These are phyloP conservation scores for Pseudevernia furfuracea DNA, from an alignment of 495 filamentous ascomycete genomes.

Conservation along the genomic window DNA sequence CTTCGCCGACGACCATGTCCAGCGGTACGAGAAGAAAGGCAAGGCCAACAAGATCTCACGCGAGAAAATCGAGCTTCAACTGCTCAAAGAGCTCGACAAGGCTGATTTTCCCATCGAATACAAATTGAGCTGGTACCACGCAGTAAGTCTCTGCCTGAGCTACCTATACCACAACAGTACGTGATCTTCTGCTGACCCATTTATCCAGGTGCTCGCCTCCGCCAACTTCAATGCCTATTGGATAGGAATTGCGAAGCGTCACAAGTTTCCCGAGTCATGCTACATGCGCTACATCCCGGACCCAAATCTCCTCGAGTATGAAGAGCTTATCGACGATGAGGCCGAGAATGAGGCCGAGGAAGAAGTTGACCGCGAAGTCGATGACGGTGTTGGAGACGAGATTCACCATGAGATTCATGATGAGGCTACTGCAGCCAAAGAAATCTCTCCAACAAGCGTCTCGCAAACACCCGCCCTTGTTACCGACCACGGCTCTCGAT, in stretches of 20 bases:
- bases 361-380: too few species aligned
- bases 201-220: slow-evolving; percentile 21
- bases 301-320: neutral
- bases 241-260: neutral
- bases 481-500: neutral
- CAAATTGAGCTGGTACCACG: slow-evolving; percentile 17
- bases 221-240: slow-evolving; percentile 22
- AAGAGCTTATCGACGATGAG: neutral
- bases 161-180: too few species aligned
- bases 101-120: neutral
- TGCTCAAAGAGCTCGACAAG: slow-evolving; percentile 8
- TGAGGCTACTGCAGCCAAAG: neutral
- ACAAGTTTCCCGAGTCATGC: neutral
- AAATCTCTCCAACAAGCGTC: neutral
- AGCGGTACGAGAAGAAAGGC: neutral
- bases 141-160: slow-evolving; percentile 2
- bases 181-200: neutral
- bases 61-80: slow-evolving; percentile 4
- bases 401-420: neutral
- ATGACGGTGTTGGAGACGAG: neutral
- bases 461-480: neutral
- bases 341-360: neutral
- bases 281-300: slow-evolving; percentile 6
- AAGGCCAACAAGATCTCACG: slow-evolving; percentile 10
- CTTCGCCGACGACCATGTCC: slow-evolving; percentile 3